Evolutionary conservation across 306 rosid genomes (phyloP).

Genomic region (Acmispon strigosus): DNA sequence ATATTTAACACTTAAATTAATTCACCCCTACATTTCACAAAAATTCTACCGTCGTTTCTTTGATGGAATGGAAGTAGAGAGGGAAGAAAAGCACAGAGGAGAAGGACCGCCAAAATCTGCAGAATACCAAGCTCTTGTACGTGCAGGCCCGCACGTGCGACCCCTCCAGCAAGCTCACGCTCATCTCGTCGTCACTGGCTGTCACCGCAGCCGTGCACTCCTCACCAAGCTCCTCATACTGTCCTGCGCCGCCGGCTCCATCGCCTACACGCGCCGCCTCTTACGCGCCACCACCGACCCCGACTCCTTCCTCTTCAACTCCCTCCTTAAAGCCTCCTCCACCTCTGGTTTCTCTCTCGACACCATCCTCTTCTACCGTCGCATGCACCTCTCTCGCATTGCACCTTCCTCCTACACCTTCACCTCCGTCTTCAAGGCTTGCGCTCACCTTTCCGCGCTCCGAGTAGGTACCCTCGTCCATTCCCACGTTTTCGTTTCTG

Average conservation of each 20-base stretch:
- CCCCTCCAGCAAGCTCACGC: slow-evolving; percentile 72
- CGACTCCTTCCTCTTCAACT: slow-evolving; percentile 64
- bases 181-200: slow-evolving; percentile 59
- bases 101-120: slow-evolving; percentile 33
- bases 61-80: slow-evolving; percentile 40
- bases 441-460: slow-evolving; percentile 56
- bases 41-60: neutral
- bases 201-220: slow-evolving; percentile 55
- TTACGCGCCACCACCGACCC: slow-evolving; percentile 45
- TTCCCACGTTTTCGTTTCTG: slow-evolving; percentile 55
- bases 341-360: slow-evolving; percentile 49
- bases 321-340: slow-evolving; percentile 61
- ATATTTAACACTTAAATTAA: too few relatives aligned
- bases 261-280: slow-evolving; percentile 57
- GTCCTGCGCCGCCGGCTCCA: slow-evolving; percentile 67
- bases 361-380: slow-evolving; percentile 51
- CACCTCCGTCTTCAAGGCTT: slow-evolving; percentile 85
- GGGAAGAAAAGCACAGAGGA: neutral
- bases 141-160: slow-evolving; percentile 55
- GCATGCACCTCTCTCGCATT: slow-evolving; percentile 45
- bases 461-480: slow-evolving; percentile 45
- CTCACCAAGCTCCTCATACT: slow-evolving; percentile 71
- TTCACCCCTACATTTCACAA: too few relatives aligned
- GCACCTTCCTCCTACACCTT: slow-evolving; percentile 63
- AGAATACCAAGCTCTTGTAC: slow-evolving; percentile 48